These are phyloP conservation scores for Syzygium grande DNA, from an alignment of 345 rosid genomes.

Conservation along the genomic window DNA sequence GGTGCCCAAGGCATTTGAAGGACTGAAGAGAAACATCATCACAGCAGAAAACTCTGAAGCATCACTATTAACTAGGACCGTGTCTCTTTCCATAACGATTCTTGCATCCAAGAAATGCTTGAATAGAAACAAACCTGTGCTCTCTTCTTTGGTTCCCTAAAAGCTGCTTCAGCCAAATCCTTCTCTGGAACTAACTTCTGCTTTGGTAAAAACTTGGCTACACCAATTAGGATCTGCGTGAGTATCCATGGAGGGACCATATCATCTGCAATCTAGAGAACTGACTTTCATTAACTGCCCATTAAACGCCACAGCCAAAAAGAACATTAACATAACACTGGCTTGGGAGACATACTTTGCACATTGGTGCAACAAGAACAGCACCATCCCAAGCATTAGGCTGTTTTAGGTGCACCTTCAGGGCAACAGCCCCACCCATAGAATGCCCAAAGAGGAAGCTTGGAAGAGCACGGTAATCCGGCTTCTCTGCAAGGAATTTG, in stretches of 20 bases:
- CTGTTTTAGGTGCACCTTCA: conserved; percentile 82
- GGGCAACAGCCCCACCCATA: conserved; percentile 94
- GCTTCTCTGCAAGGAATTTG: conserved; percentile 41
- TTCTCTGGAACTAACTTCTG: conserved; percentile 82
- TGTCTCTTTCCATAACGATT: neutral
- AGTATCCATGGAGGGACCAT: conserved; percentile 61
- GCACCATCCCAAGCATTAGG: conserved; percentile 87
- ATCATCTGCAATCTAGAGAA: conserved; percentile 75
- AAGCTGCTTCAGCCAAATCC: conserved; percentile 76
- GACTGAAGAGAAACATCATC: neutral
- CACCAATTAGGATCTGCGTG: conserved; percentile 52
- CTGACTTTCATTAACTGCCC: neutral
- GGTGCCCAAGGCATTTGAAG: neutral
- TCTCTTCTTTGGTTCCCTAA: conserved; percentile 57
- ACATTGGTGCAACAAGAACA: conserved; percentile 90
- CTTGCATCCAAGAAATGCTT: neutral
- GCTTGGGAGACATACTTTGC: conserved; percentile 50
- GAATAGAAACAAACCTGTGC: conserved; percentile 34
- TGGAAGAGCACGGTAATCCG: conserved; percentile 42
- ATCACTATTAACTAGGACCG: neutral
- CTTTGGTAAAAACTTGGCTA: conserved; percentile 70
- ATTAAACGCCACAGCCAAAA: neutral
- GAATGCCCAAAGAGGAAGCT: conserved; percentile 91
- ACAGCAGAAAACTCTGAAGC: neutral
- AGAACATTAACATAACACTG: neutral